Conservation (phyloP, 1,284 basidiomycete species). For the Melampsora larici-populina region DNA sequence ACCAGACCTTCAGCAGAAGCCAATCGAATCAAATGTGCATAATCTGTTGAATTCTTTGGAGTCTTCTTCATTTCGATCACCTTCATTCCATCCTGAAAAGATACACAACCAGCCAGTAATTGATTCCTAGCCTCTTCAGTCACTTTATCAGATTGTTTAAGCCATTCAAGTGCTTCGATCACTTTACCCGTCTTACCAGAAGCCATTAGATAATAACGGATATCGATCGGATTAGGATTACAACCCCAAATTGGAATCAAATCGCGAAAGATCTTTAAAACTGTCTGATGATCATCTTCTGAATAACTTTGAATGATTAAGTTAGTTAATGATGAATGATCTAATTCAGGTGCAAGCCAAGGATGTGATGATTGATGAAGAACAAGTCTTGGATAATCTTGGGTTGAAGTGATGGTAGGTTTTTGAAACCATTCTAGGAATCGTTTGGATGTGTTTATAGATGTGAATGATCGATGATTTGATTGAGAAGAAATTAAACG, state of each 20-base stretch:
- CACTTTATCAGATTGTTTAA: neutral
- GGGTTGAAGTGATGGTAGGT: neutral
- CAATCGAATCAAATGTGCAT: constrained; percentile 15
- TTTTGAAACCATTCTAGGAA: constrained; percentile 6
- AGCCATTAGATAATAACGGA: constrained; percentile 7
- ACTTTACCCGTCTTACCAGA: neutral
- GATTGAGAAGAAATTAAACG: neutral
- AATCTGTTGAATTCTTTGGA: neutral
- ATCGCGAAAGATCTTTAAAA: neutral
- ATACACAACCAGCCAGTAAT: neutral
- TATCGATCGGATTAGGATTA: constrained; percentile 9
- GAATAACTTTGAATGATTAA: neutral
- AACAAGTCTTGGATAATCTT: neutral
- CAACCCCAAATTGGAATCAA: constrained; percentile 13
- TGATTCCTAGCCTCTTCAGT: neutral
- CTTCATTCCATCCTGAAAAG: neutral
- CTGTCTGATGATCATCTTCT: neutral
- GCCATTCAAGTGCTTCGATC: neutral
- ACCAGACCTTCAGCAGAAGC: constrained; percentile 3
- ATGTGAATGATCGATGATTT: neutral
- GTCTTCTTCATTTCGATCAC: neutral
- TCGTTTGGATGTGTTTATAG: neutral
- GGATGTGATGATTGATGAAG: neutral
- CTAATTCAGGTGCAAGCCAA: neutral
- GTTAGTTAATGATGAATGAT: neutral